These are phyloP conservation scores for Yamadazyma blattariae DNA, from an alignment of 1,139 yeast genomes.

Conservation along the genomic window DNA sequence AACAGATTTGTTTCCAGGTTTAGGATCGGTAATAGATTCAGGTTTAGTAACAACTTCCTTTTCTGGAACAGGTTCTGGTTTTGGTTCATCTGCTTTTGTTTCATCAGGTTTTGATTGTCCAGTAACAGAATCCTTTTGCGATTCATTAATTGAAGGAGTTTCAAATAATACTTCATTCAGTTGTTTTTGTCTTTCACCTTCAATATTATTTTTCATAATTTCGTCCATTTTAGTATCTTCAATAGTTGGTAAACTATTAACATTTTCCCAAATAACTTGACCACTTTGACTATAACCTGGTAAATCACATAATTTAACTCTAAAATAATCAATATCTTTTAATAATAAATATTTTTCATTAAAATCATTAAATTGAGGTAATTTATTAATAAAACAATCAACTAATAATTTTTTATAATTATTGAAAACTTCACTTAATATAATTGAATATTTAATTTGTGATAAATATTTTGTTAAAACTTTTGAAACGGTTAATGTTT, in stretches of 20 bases:
- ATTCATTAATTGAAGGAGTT: conserved; percentile 1
- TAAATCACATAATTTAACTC: conserved; percentile 55
- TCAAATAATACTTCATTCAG: conserved; percentile 1
- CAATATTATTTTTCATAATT: conserved; percentile 41
- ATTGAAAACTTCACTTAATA: conserved; percentile 57
- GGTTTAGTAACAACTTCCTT: too few relatives aligned
- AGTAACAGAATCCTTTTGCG: too few relatives aligned
- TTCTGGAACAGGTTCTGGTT: not conserved
- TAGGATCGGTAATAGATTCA: too few relatives aligned
- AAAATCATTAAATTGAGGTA: conserved; percentile 52
- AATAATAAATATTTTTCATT: conserved; percentile 53
- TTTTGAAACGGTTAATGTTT: conserved; percentile 60
- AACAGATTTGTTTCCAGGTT: conserved; percentile 1
- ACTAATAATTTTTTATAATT: conserved; percentile 56
- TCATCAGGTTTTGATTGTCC: too few relatives aligned
- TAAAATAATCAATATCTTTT: conserved; percentile 63
- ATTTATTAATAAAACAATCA: conserved; percentile 50
- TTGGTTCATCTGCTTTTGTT: not conserved
- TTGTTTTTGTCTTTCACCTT: conserved; percentile 14
- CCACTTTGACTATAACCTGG: conserved; percentile 69
- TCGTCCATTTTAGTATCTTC: conserved; percentile 50
- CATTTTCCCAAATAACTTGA: conserved; percentile 63
- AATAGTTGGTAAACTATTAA: conserved; percentile 51
- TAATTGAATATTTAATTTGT: conserved; percentile 43
- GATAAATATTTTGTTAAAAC: conserved; percentile 61